These are phyloP conservation scores for Apiotrichum montevideense DNA, from an alignment of 1,284 basidiomycete species.

Conservation along the genomic window DNA sequence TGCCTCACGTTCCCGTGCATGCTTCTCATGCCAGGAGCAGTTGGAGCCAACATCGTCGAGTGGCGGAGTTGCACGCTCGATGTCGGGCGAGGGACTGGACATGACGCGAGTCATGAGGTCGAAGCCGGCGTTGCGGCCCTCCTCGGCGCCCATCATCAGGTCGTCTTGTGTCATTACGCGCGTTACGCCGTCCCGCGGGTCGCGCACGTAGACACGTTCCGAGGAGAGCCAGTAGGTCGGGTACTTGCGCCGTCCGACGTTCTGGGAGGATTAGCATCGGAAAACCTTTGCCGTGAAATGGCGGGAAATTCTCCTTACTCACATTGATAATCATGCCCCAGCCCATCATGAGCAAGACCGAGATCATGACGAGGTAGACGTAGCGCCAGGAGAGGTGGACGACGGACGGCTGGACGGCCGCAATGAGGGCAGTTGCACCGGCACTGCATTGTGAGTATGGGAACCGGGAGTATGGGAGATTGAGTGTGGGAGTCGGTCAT, in stretches of 20 bases:
- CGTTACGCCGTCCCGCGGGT: background rate
- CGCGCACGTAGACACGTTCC: constrained; percentile 7
- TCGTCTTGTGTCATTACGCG: background rate
- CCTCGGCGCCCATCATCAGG: constrained; percentile 9
- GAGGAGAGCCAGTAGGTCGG: constrained; percentile 53
- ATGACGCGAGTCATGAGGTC: background rate
- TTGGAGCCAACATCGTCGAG: too few species aligned
- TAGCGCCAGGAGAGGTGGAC: constrained; percentile 57
- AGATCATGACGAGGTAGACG: constrained; percentile 56
- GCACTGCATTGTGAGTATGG: constrained; percentile 37
- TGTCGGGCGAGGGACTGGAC: background rate
- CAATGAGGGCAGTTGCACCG: constrained; percentile 52
- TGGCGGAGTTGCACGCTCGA: background rate
- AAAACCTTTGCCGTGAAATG: too few species aligned
- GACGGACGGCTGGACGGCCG: constrained; percentile 52
- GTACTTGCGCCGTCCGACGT: constrained; percentile 55
- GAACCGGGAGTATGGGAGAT: background rate
- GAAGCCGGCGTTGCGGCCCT: constrained; percentile 11
- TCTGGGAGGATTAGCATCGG: constrained; percentile 23
- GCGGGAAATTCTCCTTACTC: background rate
- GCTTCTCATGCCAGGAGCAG: too few species aligned
- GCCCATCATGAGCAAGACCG: constrained; percentile 52
- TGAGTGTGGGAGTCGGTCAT: too few species aligned
- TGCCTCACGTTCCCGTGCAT: too few species aligned
- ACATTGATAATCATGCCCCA: constrained; percentile 55